phyloP scores from a whole-genome alignment of 2,329 filamentous ascomycete genomes.

The Talaromyces sp. region DNA sequence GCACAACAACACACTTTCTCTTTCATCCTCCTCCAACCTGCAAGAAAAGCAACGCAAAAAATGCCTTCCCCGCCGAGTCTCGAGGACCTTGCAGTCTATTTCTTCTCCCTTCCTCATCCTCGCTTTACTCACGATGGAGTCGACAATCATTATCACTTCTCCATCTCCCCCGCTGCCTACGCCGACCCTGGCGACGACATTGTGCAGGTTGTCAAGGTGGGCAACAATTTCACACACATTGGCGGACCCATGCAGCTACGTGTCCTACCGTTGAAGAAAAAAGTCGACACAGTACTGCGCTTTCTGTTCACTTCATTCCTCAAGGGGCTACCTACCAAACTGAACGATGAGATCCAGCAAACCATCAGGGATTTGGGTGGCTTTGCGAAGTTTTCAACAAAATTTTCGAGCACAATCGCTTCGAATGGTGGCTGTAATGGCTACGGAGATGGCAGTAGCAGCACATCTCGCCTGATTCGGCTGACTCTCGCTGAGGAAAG shows the following conservation, averaged over 20 bases:
- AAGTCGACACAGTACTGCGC: neutral
- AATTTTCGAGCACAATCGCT: neutral
- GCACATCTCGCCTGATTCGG: neutral
- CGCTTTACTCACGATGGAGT: neutral
- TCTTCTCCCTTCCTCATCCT: neutral
- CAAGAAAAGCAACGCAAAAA: neutral
- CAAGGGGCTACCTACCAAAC: neutral
- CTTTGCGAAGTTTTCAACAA: neutral
- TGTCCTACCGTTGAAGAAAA: neutral
- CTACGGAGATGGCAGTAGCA: neutral
- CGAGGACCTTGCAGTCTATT: neutral
- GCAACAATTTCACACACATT: neutral
- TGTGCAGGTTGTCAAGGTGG: neutral
- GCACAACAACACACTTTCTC: neutral
- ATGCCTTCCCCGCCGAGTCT: neutral
- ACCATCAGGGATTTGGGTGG: neutral
- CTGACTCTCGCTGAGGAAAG: neutral
- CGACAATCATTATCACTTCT: neutral
- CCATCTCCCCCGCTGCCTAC: neutral
- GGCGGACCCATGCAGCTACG: neutral
- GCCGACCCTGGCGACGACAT: neutral
- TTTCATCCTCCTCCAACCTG: neutral
- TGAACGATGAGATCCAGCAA: neutral
- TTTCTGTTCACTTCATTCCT: neutral
- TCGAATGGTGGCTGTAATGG: neutral